Percentiles rank a stretch among this genome's conserved stretches.
These are phyloP conservation scores for Lyophyllum shimeji DNA, from an alignment of 768 basidiomycete species.

Conservation along the genomic window DNA sequence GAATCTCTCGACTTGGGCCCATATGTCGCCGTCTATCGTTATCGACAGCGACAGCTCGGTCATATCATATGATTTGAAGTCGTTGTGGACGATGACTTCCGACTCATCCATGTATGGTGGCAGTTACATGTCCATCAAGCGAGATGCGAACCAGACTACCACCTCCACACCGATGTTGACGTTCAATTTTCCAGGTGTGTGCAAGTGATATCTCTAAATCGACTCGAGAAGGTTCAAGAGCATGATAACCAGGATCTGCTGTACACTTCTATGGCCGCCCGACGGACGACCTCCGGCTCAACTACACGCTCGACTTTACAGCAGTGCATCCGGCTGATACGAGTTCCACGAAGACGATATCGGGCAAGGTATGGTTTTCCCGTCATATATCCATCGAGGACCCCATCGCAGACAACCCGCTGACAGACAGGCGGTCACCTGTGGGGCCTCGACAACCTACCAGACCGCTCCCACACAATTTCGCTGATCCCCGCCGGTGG, in stretches of 20 bases:
- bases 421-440: conserved; percentile 1
- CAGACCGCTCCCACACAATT: not conserved
- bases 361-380: not conserved
- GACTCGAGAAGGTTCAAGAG: too few relatives aligned
- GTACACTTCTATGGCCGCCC: conserved; percentile 3
- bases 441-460: conserved; percentile 5
- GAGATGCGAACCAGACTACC: not conserved
- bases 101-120: not conserved
- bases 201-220: too few relatives aligned
- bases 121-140: not conserved
- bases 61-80: not conserved
- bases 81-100: not conserved
- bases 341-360: conserved; percentile 5
- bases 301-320: conserved; percentile 8
- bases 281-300: not conserved
- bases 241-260: not conserved
- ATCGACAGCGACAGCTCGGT: not conserved
- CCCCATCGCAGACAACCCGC: not conserved
- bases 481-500: not conserved
- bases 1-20: too few relatives aligned
- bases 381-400: too few relatives aligned
- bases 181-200: too few relatives aligned
- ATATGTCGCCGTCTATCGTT: not conserved
- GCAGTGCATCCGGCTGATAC: not conserved
- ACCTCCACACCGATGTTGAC: not conserved